Conservation (phyloP, 257 asterid species). For the Ilex aquifolium region DNA sequence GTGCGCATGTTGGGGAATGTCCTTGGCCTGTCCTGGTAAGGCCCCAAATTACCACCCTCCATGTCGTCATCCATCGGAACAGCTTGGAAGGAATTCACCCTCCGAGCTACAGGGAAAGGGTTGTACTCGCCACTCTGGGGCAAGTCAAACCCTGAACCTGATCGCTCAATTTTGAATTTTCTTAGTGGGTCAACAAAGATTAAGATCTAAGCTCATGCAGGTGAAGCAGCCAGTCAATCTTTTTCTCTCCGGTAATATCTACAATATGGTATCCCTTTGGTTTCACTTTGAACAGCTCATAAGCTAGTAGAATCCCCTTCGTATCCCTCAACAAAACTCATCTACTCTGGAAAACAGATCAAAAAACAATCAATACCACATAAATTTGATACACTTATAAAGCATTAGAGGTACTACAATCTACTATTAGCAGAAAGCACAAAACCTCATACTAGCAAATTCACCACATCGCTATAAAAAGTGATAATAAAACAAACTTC, state of each 20-base stretch:
- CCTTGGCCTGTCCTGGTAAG: constrained; percentile 73
- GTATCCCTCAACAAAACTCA: too few species aligned
- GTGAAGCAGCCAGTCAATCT: neutral
- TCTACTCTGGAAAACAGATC: too few species aligned
- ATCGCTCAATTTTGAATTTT: constrained; percentile 58
- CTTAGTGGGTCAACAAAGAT: neutral
- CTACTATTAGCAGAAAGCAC: too few species aligned
- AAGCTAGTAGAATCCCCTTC: neutral
- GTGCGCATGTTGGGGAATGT: constrained; percentile 83
- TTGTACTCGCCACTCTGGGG: constrained; percentile 63
- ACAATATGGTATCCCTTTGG: neutral
- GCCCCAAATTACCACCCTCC: constrained; percentile 79
- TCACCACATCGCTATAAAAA: too few species aligned
- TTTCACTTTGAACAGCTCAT: neutral
- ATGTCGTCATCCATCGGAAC: constrained; percentile 82
- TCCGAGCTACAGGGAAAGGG: constrained; percentile 60
- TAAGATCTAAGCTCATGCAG: neutral
- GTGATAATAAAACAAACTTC: too few species aligned
- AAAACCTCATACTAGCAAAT: too few species aligned
- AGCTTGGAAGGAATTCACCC: constrained; percentile 78
- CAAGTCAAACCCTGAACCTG: constrained; percentile 89
- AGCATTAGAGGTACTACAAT: too few species aligned
- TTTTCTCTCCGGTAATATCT: neutral
- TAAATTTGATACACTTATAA: too few species aligned
- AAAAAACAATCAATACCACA: too few species aligned